A percentile compares a stretch with the other conserved stretches of the same genome.
These are phyloP conservation scores for Yamadazyma sp. DNA, from an alignment of 1,139 yeast species.

Conservation along the genomic window DNA sequence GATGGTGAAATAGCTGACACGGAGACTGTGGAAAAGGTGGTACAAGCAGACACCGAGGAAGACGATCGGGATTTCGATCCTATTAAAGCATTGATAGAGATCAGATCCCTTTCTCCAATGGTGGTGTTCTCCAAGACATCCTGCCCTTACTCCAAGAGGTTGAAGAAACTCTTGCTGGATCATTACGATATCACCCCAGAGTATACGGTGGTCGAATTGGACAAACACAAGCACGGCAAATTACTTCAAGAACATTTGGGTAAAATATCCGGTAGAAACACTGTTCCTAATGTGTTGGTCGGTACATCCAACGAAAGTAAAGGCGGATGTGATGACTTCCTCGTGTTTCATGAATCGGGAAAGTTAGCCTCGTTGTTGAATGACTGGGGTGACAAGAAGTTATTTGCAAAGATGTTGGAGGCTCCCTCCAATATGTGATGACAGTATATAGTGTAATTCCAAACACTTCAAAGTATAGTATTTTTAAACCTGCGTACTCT, in stretches of 20 bases:
- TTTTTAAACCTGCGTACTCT: too few relatives aligned
- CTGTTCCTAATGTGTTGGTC: conserved; percentile 72
- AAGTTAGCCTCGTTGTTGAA: conserved; percentile 48
- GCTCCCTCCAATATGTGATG: conserved; percentile 51
- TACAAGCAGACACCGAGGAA: conserved; percentile 5
- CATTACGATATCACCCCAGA: conserved; percentile 72
- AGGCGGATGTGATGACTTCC: conserved; percentile 83
- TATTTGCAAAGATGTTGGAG: conserved; percentile 53
- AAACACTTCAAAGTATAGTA: too few relatives aligned
- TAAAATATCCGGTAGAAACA: conserved; percentile 56
- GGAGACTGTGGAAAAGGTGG: conserved; percentile 5
- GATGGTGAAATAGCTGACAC: conserved; percentile 2
- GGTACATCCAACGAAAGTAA: conserved; percentile 54
- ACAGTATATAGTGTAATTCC: too few relatives aligned
- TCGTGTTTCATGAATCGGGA: conserved; percentile 56
- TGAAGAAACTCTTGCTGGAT: conserved; percentile 64
- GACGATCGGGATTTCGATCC: conserved; percentile 48
- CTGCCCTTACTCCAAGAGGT: conserved; percentile 73
- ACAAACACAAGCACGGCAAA: conserved; percentile 67
- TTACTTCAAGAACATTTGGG: conserved; percentile 62
- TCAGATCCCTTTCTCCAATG: conserved; percentile 65
- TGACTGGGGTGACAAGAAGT: conserved; percentile 63
- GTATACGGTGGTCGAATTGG: conserved; percentile 78
- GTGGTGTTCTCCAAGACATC: conserved; percentile 68
- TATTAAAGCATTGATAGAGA: conserved; percentile 57